Evolutionary conservation across 305 asterid genomes (phyloP).

Genomic region (Solanum hybrid): DNA sequence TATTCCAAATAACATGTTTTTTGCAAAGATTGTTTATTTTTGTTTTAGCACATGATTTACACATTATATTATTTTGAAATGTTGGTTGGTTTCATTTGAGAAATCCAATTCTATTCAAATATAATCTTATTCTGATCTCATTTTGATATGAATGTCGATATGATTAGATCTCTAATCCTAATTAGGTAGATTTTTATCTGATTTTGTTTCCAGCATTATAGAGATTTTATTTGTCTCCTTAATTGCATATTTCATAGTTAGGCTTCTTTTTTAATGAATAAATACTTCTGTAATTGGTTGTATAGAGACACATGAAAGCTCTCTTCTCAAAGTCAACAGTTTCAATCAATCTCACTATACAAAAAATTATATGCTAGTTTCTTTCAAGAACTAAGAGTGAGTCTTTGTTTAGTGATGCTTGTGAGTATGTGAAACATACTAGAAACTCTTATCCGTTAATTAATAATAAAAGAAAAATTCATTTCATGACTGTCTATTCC

Average conservation of each 20-base stretch:
- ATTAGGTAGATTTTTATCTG: neutral
- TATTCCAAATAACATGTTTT: too few species aligned
- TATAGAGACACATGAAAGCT: neutral
- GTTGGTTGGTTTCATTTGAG: neutral
- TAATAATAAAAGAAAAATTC: neutral
- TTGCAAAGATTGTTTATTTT: neutral
- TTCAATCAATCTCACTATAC: neutral
- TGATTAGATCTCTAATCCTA: neutral
- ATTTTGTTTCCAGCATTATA: neutral
- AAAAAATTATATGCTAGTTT: neutral
- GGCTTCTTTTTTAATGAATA: neutral
- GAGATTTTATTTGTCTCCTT: neutral
- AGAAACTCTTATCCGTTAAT: neutral
- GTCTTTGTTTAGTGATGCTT: neutral
- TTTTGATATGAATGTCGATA: neutral
- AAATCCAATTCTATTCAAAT: neutral
- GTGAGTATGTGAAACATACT: neutral
- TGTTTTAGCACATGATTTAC: neutral
- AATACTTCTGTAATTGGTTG: neutral
- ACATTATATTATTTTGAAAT: too few species aligned
- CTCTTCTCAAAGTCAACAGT: neutral
- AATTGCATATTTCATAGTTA: neutral
- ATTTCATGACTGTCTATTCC: neutral
- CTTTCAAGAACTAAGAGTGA: neutral
- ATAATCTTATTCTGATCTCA: too few species aligned